Base-by-base conservation (phyloP, 768 basidiomycete species). In the Hirschioporus abietinus region DNA sequence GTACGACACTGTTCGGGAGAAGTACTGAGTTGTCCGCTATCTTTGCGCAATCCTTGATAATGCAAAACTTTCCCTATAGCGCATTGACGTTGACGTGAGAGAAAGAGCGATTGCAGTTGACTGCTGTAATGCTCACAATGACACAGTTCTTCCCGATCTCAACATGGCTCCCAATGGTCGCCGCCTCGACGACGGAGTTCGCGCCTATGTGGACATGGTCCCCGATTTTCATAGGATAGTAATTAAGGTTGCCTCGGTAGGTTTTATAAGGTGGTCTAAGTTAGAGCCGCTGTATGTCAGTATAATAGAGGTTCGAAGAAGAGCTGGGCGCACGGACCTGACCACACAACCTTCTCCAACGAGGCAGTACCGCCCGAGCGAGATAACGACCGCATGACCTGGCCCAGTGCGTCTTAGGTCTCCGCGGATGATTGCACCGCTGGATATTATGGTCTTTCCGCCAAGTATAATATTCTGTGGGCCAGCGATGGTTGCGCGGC, bases 391-490 rank as follows among this genome's bases (percentile, higher is more conserved):
- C 6, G 95, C 91, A 82, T 95, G 93, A 1, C 94, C 94, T 35
- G 93, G 89, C 7, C 92, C 93, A 10, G 94, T 91, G 57, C 96
- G 82, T 60, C 95, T 83, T 64, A 99, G 81, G 74, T 99, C 97
- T 1, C 97, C 97, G 62, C 97, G 89, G 63, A 99, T 90, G 65
- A 98, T 93, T 9, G 93, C 92, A 23, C 88, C 86, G 67, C 86
- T 90, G 1, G 95, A 91, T 67, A 99, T 96, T 76, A 99, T 94
- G 1, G 95, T 95, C 80, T 98, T 97, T 60, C 96, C 97, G 57
- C 94, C 95, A 17, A 99, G 88, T 68, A 98, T 94, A 75, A 99
- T 99, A 76, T 97, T 98, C 76, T 95, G 91, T 12, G 95, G 92
- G 1, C 96, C 96, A 66, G 90, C 88, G 72, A 98, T 97, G 27